phyloP scores from a whole-genome alignment of 495 filamentous ascomycete species.

The Amphirosellinia nigrospora region DNA sequence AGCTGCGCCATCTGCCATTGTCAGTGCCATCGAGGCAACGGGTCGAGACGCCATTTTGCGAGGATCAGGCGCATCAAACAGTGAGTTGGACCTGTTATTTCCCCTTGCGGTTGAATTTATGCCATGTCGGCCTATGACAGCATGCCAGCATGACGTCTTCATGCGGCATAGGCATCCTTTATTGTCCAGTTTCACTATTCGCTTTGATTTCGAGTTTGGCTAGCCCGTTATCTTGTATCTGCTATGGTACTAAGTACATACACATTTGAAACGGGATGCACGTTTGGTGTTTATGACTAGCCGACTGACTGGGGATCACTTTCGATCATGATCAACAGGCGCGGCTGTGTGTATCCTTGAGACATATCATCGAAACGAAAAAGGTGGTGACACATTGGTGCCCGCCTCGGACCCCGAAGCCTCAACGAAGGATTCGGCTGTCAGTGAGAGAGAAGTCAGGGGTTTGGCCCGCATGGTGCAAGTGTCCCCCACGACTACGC shows the following conservation, averaged over 20 bases:
- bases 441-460: constrained; percentile 58
- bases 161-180: constrained; percentile 20
- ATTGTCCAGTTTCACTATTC: constrained; percentile 8
- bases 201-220: constrained; percentile 11
- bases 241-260: constrained; percentile 1
- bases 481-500: constrained; percentile 72
- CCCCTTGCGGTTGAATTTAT: constrained; percentile 8
- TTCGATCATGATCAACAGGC: constrained; percentile 53
- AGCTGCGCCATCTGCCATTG: constrained; percentile 86
- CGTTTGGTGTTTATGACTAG: constrained; percentile 15
- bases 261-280: constrained; percentile 15
- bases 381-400: constrained; percentile 38
- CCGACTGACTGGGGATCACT: constrained; percentile 28
- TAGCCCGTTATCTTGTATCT: not conserved
- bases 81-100: constrained; percentile 56
- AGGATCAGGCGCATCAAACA: constrained; percentile 83
- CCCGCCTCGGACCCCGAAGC: constrained; percentile 37
- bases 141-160: constrained; percentile 16
- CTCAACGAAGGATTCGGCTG: constrained; percentile 56
- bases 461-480: constrained; percentile 84
- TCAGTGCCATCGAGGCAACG: constrained; percentile 84
- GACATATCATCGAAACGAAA: constrained; percentile 65
- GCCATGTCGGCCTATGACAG: constrained; percentile 3
- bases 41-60: constrained; percentile 94
- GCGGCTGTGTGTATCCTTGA: constrained; percentile 97